Evolutionary conservation across 148 eudicot species (phyloP).

Genomic region (Chenopodium suecicum): DNA sequence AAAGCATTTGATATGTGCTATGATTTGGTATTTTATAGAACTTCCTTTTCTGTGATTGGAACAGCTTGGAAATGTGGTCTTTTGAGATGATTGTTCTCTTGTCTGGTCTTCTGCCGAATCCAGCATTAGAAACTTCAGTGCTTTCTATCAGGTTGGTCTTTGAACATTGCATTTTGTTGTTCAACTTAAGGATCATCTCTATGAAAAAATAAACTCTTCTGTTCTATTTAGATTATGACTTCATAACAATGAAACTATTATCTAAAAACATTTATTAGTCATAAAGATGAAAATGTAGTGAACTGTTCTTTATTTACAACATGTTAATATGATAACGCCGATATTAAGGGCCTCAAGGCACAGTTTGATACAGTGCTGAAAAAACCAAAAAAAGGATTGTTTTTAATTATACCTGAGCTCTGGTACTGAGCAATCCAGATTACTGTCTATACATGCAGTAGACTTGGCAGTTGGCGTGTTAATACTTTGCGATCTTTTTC

Average conservation of each 20-base stretch:
- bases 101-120: slow-evolving; percentile 29
- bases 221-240: not conserved
- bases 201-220: not conserved
- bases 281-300: too few species aligned
- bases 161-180: not conserved
- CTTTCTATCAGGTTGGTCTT: slow-evolving; percentile 16
- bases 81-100: slow-evolving; percentile 27
- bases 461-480: too few species aligned
- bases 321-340: too few species aligned
- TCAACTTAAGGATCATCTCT: not conserved
- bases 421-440: too few species aligned
- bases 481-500: too few species aligned
- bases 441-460: too few species aligned
- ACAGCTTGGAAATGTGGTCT: slow-evolving; percentile 32
- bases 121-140: slow-evolving; percentile 27
- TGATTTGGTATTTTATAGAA: not conserved
- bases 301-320: too few species aligned
- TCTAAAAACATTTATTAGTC: not conserved
- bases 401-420: too few species aligned
- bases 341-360: too few species aligned
- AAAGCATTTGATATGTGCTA: not conserved
- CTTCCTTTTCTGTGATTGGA: not conserved
- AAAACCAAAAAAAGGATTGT: too few species aligned
- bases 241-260: not conserved
- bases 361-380: too few species aligned